Evolutionary conservation across 768 basidiomycete genomes (phyloP), one percentile per base, ranked within the genome.

Genomic region (Naganishia randhawae): DNA sequence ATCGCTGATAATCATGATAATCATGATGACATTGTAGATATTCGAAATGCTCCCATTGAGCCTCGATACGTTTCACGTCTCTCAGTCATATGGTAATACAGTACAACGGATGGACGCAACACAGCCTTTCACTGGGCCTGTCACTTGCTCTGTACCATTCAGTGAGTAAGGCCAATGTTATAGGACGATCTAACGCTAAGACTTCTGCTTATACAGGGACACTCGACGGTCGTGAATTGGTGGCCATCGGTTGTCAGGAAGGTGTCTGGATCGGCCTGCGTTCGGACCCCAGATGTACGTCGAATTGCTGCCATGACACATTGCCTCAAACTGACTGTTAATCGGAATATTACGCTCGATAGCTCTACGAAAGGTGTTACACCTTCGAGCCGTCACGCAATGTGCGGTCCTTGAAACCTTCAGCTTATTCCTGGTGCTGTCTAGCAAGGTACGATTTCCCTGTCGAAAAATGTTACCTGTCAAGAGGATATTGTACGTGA

Each of bases 351-450:
- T 16, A 50, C 14, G 35, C 48, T 25, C 25, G 16, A 5, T 25
- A 94, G 91, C 92, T 2, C 87, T 97, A 83, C 88, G 92, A 35
- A 91, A 92, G 29, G 94, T 98, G 17, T 83, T 98, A 1, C 94
- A 96, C 77, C 82, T 98, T 51, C 92, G 92, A 80, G 87, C 88
- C 83, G 93, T 98, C 35, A 93, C 92, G 0, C 92, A 96, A 75
- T 92, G 91, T 77, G 93, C 93, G 0, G 94, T 97, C 85, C 82
- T 98, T 8, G 92, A 96, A 76, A 91, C 95, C 71, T 97, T 96
- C 78, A 91, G 92, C 17, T 92, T 97, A 72, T 93, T 99, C 84
- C 84, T 98, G 31, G 95, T 98, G 5, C 82, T 97, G 13, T 91
- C 93, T 9, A 92, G 96, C 80, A 94, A 93, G 84, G 90, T 87